Evolutionary conservation across 371 early-diverging fungal genomes (phyloP), one percentile per base, ranked within the genome.

Genomic region (Gilbertella persicaria): DNA sequence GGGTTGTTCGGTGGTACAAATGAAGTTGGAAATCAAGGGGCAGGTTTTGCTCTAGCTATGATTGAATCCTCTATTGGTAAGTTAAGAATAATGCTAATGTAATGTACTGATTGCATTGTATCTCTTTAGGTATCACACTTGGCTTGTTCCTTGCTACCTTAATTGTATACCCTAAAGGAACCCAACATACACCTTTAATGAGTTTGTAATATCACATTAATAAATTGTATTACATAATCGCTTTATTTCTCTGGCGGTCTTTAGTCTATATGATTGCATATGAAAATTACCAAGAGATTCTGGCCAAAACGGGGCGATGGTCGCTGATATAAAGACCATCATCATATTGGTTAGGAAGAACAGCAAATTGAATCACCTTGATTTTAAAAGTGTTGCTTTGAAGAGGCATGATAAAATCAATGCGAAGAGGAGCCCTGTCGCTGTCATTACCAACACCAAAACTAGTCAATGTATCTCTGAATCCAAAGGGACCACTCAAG

Each of bases 141-240:
- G 85, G 85, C 0, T 55, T 85, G 26, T 85, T 85, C 55, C 61
- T 75, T 35, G 78, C 81, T 4, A 75, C 80, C 0, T 54, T 83
- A 46, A 59, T 83, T 13, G 77, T 82, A 45, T 85, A 80, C 55
- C 82, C 85, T 12, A 72, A 67, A 59, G 82, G 85, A 51, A 76
- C 72, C 43, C 64, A 57, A 53, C 76, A 75, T 36, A 80, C 82
- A 1, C 74, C 80, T 28, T 64, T 84, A 10, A 80, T 84, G 79
- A 81, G 47, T 29, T 45, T 62, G 21, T 62, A 50, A 58, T 12
- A 24, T 26, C 10, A 33, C 13, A 2, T 2, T 10, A 33, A 33
- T 33, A 12, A 12, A 33, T 33, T 12, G 12, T 13, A 10, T 3
- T 10, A 12, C 8, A 13, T 12, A 2, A 9, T 33, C 10, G 8